Evolutionary conservation across 192 early-diverging fungal species (phyloP).

Genomic region (Chytriomyces hyalinus): DNA sequence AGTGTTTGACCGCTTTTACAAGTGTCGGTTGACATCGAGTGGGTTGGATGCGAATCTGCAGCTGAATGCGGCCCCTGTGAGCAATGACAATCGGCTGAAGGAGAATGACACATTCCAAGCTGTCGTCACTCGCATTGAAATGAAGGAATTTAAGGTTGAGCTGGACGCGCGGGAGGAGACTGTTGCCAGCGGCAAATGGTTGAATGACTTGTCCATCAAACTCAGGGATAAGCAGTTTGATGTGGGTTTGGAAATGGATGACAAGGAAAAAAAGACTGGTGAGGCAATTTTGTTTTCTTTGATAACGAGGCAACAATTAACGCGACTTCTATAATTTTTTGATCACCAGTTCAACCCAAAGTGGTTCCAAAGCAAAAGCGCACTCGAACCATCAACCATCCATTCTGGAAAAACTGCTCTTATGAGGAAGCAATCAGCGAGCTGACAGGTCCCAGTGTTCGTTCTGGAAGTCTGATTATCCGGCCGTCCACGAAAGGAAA

Average conservation of each 20-base stretch:
- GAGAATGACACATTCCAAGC: constrained; percentile 76
- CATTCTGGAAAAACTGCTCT: constrained; percentile 78
- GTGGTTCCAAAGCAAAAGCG: constrained; percentile 39
- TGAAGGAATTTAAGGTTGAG: constrained; percentile 76
- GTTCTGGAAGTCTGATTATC: constrained; percentile 78
- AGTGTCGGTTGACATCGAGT: constrained; percentile 67
- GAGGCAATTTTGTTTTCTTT: constrained; percentile 5
- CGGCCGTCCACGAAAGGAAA: constrained; percentile 88
- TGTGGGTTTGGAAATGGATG: constrained; percentile 48
- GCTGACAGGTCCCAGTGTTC: constrained; percentile 62
- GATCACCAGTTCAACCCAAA: not conserved
- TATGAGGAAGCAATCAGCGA: constrained; percentile 76
- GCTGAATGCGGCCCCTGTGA: constrained; percentile 56
- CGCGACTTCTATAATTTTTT: not conserved
- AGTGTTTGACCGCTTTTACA: constrained; percentile 74
- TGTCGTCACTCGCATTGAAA: constrained; percentile 80
- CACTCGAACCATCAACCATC: constrained; percentile 78
- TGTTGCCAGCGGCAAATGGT: constrained; percentile 33
- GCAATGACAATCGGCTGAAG: constrained; percentile 44
- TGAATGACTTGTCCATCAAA: constrained; percentile 17
- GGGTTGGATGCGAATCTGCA: constrained; percentile 88
- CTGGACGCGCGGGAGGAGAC: constrained; percentile 65
- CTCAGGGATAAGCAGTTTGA: constrained; percentile 32
- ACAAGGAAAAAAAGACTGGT: constrained; percentile 30
- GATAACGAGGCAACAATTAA: not conserved